Base-by-base conservation (phyloP, 1,284 basidiomycete species). In the Melampsora americana region DNA sequence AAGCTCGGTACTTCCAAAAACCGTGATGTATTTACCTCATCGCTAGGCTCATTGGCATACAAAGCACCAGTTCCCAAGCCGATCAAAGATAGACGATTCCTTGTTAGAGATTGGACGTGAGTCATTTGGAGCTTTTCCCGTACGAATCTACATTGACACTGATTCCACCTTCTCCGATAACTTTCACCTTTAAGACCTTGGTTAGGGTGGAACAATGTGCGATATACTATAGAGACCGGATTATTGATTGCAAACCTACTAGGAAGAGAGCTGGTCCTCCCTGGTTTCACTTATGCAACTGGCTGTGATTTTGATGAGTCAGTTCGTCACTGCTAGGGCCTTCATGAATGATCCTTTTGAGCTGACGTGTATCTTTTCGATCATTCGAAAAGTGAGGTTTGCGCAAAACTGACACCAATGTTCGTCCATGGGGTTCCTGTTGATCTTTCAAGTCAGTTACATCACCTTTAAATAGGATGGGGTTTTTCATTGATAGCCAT, bases 101-200 rank as follows among this genome's bases (percentile, higher is more conserved):
- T 75, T 4, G 73, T 75, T 39, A 30, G 73, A 32, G 73, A 75
- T 42, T 75, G 73, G 73, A 56, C 66, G 50, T 68, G 50, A 50
- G 66, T 68, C 30, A 14, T 53, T 28, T 42, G 44, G 14, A 35
- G 7, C 26, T 16, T 35, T n/a, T 16, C 14, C 11, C 20, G 26
- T 14, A 39, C 20, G 28, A 53, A 16, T 9, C 9, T 56, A 28
- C n/a, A 11, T 26, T 28, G 5, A 28, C 9, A 23, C 23, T 6
- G 32, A 26, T 66, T 6, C 46, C 26, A 5, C 20, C 48, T 46
- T 14, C 23, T 30, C 28, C 42, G 23, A 50, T 3, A 44, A 30
- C 30, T 44, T n/a, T 20, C 20, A 3, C 11, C 32, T 26, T 50
- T n/a, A 5, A 50, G 66, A 26, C 48, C 66, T 28, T 50, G 48